These are phyloP conservation scores for Trichoderma brevicompactum DNA, from an alignment of 2,329 filamentous ascomycete genomes.

Conservation along the genomic window DNA sequence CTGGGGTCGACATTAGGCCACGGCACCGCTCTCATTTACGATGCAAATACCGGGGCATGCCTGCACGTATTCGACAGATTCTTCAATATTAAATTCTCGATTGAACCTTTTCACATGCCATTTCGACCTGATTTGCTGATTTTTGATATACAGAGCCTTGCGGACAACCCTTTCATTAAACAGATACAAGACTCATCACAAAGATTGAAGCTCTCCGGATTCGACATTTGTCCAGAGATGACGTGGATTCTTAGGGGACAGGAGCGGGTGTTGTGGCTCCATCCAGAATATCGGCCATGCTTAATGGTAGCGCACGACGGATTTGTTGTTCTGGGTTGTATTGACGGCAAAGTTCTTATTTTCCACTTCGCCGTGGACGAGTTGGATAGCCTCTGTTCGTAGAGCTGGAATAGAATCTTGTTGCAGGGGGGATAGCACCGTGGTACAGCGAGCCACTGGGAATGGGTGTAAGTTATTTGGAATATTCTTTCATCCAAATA, in stretches of 20 bases:
- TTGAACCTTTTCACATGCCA: no score
- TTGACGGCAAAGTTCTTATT: neutral
- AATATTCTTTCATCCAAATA: no score
- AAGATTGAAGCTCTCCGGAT: neutral
- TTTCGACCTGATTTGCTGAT: neutral
- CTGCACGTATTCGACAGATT: neutral
- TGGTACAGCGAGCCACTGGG: neutral
- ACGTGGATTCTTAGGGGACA: neutral
- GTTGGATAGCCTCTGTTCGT: neutral
- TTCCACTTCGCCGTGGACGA: neutral
- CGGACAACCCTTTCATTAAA: accelerated
- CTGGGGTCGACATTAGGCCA: neutral
- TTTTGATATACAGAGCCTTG: neutral
- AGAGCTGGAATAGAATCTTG: neutral
- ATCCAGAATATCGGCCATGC: neutral
- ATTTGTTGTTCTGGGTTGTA: neutral
- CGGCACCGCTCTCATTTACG: neutral
- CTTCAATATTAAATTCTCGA: no score
- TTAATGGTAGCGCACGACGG: neutral
- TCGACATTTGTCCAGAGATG: neutral
- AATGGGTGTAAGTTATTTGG: no score
- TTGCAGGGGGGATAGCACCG: no score
- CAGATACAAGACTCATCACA: neutral
- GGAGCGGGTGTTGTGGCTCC: neutral
- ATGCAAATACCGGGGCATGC: neutral